phyloP scores from a whole-genome alignment of 495 filamentous ascomycete species.

The Neurospora tetraspora region DNA sequence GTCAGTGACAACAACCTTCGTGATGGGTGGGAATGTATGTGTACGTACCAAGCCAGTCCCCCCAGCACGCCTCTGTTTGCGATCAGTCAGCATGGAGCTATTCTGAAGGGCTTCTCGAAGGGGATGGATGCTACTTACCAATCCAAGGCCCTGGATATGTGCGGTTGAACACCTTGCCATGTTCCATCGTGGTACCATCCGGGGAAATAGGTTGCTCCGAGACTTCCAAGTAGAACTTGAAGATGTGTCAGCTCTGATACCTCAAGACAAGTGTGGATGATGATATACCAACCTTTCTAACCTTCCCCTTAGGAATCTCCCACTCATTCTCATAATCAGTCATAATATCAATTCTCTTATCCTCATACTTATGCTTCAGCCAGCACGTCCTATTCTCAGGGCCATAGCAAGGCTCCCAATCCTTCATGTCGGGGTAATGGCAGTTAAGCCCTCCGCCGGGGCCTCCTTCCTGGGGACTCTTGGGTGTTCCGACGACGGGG shows the following conservation, averaged over 20 bases:
- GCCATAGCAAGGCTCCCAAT: conserved; percentile 1
- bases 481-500: conserved; percentile 2
- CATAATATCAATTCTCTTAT: conserved; percentile 4
- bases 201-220: conserved; percentile 8
- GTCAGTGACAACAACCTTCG: not conserved
- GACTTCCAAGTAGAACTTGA: conserved; percentile 5
- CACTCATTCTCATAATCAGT: conserved; percentile 7
- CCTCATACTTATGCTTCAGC: conserved; percentile 1
- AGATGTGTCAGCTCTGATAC: not conserved
- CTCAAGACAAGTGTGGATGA: not conserved
- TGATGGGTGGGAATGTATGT: not conserved
- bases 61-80: conserved; percentile 7
- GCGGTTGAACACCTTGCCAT: conserved; percentile 8
- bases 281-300: not conserved
- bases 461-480: conserved; percentile 5
- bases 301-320: not conserved
- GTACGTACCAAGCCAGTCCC: not conserved
- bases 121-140: not conserved
- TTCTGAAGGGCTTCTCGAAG: not conserved
- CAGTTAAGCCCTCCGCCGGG: not conserved
- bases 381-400: conserved; percentile 5
- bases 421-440: conserved; percentile 1
- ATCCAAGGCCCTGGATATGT: conserved; percentile 8
- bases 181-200: conserved; percentile 8
- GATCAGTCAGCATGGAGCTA: not conserved